Evolutionary conservation across 208 protist species (phyloP).

Genomic region (Angomonas deanei): DNA sequence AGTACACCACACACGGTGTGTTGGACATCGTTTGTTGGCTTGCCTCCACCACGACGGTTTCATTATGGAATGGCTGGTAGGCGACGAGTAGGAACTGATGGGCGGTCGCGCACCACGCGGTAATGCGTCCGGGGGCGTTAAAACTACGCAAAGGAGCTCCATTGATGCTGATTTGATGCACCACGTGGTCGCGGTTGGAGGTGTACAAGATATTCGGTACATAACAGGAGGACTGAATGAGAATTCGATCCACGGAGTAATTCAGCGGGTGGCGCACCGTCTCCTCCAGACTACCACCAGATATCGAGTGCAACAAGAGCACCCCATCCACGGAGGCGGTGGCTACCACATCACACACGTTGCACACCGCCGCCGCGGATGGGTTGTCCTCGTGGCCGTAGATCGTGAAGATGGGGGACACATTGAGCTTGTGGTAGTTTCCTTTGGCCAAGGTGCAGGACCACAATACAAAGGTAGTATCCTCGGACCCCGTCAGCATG

Average conservation of each 20-base stretch:
- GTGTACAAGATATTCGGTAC: constrained; percentile 76
- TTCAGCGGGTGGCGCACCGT: constrained; percentile 61
- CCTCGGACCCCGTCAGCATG: constrained; percentile 81
- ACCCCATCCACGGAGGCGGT: constrained; percentile 79
- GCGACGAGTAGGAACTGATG: constrained; percentile 69
- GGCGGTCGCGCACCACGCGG: constrained; percentile 50
- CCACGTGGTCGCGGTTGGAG: constrained; percentile 60
- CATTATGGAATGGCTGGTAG: constrained; percentile 18
- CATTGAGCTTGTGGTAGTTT: constrained; percentile 29
- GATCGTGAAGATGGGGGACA: constrained; percentile 69
- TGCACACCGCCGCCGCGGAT: constrained; percentile 65
- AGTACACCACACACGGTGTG: constrained; percentile 39
- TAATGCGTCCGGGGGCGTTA: constrained; percentile 50
- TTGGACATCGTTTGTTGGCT: not conserved
- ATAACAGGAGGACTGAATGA: constrained; percentile 76
- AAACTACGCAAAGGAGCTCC: constrained; percentile 65
- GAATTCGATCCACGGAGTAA: constrained; percentile 62
- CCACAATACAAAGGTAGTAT: constrained; percentile 91
- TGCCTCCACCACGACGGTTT: not conserved
- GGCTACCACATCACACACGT: constrained; percentile 66
- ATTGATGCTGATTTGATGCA: constrained; percentile 82
- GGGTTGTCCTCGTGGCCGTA: constrained; percentile 83
- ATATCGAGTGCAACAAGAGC: constrained; percentile 74
- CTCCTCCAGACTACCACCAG: constrained; percentile 56
- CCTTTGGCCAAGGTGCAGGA: constrained; percentile 34